A percentile compares a stretch with the other conserved stretches of the same genome.
Conservation (phyloP, 176 grass and related monocot genomes). For the Phoenix dactylifera region DNA sequence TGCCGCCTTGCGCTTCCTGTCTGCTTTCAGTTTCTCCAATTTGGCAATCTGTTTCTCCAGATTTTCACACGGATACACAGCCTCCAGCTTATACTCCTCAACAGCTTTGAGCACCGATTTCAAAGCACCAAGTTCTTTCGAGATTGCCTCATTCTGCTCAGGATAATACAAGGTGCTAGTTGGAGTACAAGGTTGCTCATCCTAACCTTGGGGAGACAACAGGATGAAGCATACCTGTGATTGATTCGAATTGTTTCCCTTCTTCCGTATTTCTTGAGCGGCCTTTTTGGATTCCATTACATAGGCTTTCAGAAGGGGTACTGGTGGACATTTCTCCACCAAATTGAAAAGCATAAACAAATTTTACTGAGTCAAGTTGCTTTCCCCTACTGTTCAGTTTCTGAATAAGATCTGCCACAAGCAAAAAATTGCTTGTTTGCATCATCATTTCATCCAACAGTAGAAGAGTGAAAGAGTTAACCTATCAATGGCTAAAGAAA, state of each 20-base stretch:
- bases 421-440: neutral
- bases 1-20: constrained; percentile 16
- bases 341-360: constrained; percentile 30
- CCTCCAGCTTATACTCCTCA: constrained; percentile 22
- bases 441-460: no score
- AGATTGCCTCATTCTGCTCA: constrained; percentile 17
- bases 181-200: neutral
- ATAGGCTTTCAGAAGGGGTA: constrained; percentile 37
- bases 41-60: constrained; percentile 24
- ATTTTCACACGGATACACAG: constrained; percentile 1
- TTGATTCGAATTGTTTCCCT: constrained; percentile 9
- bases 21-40: constrained; percentile 17
- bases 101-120: constrained; percentile 11
- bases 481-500: no score
- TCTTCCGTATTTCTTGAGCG: constrained; percentile 19
- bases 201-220: neutral
- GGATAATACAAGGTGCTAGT: neutral
- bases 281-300: constrained; percentile 26
- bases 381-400: constrained; percentile 38
- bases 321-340: constrained; percentile 26
- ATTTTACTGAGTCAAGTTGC: constrained; percentile 14
- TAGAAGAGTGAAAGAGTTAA: no score
- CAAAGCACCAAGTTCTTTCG: constrained; percentile 20
- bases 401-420: constrained; percentile 42
- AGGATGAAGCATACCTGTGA: constrained; percentile 20